Evolutionary conservation across 2,329 filamentous ascomycete species (phyloP), one percentile per base, ranked within the genome.

Genomic region (Plectosphaerella cucumerina): DNA sequence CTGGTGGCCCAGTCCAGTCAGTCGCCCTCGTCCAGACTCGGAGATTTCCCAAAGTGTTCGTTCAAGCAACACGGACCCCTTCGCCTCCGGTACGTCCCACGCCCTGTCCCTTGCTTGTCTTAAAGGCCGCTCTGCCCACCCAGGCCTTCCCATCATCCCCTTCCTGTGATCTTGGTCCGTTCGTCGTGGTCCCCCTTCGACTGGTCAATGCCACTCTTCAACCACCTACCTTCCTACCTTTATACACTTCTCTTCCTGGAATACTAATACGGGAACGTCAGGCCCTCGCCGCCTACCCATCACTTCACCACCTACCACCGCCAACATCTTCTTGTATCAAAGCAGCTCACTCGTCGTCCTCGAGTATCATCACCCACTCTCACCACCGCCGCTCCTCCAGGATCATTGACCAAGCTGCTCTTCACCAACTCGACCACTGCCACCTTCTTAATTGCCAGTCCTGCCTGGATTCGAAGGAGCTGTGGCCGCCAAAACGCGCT

Each of bases 71-170:
- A 53, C 55, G 58, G 55, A 49, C 51, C 51, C 50, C 50, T 46
- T 43, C 55, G 53, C 56, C 49, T 58, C 50, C 46, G 48, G 54
- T 56, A 56, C 48, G 54, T 56, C 49, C 39, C 54, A 56, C 50
- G 43, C 54, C 52, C 26, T 50, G 48, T 53, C 50, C 34, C 45
- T 53, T 55, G 53, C 45, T 53, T 55, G 53, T 55, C 54, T 57
- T 53, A 62, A 63, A 60, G 60, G 58, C 60, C 47, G 52, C 53
- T 51, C 55, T 59, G 58, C 51, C 58, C 55, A 59, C 55, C 58
- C 57, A 52, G 45, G 58, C 55, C 53, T 49, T 54, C 49, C 52
- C 49, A 44, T 31, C 26, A 31, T 46, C 39, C 52, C 50, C 52
- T 41, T 50, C 42, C 53, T 50, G 51, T 51, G 50, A 44, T 49